These are phyloP conservation scores for Sordariomycetes sp. DNA, from an alignment of 2,329 filamentous ascomycete species.

Conservation along the genomic window DNA sequence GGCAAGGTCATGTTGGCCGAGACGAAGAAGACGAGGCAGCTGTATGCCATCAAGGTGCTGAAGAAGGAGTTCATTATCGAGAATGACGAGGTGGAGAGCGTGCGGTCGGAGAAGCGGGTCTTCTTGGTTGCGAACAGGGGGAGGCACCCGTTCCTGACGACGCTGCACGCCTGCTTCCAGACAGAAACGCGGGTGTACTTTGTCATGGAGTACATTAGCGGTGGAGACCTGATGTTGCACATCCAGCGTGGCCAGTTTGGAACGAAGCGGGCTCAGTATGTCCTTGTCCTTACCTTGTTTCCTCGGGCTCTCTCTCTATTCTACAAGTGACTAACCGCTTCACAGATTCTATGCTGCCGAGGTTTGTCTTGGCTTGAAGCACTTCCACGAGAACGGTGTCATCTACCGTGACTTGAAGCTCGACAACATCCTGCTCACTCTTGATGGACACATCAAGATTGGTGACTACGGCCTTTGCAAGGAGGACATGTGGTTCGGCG, in stretches of 20 bases:
- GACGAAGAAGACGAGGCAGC: conserved; percentile 79
- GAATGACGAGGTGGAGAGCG: conserved; percentile 97
- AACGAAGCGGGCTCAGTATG: conserved; percentile 87
- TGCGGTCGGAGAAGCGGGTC: conserved; percentile 91
- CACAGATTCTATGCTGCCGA: conserved; percentile 88
- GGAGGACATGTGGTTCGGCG: conserved; percentile 99
- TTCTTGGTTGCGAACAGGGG: conserved; percentile 96
- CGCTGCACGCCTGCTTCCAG: conserved; percentile 95
- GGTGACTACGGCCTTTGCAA: conserved; percentile 98
- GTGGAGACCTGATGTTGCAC: conserved; percentile 97
- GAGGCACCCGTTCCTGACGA: conserved; percentile 88
- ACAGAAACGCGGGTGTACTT: conserved; percentile 98
- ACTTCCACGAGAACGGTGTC: conserved; percentile 98
- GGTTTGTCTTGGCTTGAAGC: conserved; percentile 92
- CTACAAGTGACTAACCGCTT: not conserved
- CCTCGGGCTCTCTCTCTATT: no score
- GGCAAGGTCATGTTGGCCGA: conserved; percentile 99
- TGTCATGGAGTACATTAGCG: conserved; percentile 98
- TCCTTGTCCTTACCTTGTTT: conserved; percentile 11
- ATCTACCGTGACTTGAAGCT: conserved; percentile 97
- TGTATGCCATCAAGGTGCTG: conserved; percentile 96
- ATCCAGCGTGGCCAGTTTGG: conserved; percentile 96
- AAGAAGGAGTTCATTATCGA: conserved; percentile 99
- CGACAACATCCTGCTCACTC: conserved; percentile 78
- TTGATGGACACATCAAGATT: conserved; percentile 98